Evolutionary conservation across 305 asterid species (phyloP), one percentile per base, ranked within the genome.

Genomic region (Petunia hybrid): DNA sequence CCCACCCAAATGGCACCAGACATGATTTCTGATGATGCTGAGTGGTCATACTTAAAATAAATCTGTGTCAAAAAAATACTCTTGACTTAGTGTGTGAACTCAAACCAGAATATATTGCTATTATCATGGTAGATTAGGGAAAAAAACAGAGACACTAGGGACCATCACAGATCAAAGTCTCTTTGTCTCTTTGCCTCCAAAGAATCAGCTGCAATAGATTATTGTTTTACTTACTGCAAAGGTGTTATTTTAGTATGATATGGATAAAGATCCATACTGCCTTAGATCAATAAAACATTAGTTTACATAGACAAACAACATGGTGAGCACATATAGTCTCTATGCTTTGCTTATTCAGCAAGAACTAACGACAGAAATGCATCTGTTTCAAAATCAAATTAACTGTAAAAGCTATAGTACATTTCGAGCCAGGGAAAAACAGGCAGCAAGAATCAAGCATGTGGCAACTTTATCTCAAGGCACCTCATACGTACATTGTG

Each of bases 341-440:
- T 22, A 31, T 71, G 22, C 77, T 70, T 31, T 70, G 77, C 77
- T 22, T 70, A 70, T 70, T 68, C 77, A 31, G 59, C 76, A 69
- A 53, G 1, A 46, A 71, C 57, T 31, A 35, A 71, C 6, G 5
- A 65, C 13, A 39, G 45, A 39, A 65, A 65, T 4, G 6, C 68
- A 35, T 65, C 40, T 65, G 35, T 65, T 63, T 40, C 71, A 65
- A 46, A 39, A 65, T 39, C 48, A 9, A 39, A 39, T 39, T 13
- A 48, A 48, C 35, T 31, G 35, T 71, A 31, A 71, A 31, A 46
- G 42, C 31, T 31, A 39, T 12, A 45, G 3, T 70, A 65, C 31
- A 65, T 65, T 39, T 65, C 5, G 12, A 39, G 35, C 22, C 71
- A 62, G 35, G 39, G 22, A 60, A 14, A 61, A 61, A 9, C n/a